Percentiles rank a stretch among this genome's conserved stretches.
Evolutionary conservation across 768 basidiomycete genomes (phyloP).

Genomic region (Boletus pseudo-olivaceus): DNA sequence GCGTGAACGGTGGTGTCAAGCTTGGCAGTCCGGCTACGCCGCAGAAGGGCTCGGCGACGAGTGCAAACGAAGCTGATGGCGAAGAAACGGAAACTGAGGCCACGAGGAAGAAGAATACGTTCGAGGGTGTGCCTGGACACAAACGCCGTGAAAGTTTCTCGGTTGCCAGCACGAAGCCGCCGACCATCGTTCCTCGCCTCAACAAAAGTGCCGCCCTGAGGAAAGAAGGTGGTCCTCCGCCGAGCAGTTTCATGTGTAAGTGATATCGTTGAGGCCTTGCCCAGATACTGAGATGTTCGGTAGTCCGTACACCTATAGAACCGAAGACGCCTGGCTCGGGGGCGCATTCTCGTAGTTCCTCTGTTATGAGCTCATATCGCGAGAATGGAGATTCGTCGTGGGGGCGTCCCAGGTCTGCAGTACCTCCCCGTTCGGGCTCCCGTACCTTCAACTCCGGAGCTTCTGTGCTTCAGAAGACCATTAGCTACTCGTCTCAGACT

Average conservation of each 20-base stretch:
- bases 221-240: constrained; percentile 48
- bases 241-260: constrained; percentile 71
- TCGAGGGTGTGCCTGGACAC: constrained; percentile 82
- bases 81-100: constrained; percentile 27
- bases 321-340: constrained; percentile 40
- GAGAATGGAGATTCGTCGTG: constrained; percentile 16
- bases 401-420: constrained; percentile 16
- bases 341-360: constrained; percentile 41
- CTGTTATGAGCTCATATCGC: constrained; percentile 31
- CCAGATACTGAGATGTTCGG: not conserved
- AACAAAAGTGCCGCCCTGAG: constrained; percentile 45
- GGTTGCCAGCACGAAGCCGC: constrained; percentile 52
- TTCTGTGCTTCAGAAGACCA: constrained; percentile 14
- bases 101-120: constrained; percentile 42
- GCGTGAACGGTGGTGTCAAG: constrained; percentile 4
- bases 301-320: constrained; percentile 47
- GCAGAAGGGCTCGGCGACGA: constrained; percentile 11
- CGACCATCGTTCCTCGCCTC: constrained; percentile 40
- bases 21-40: constrained; percentile 7
- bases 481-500: constrained; percentile 24
- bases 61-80: constrained; percentile 28
- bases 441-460: constrained; percentile 31
- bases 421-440: constrained; percentile 41
- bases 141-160: constrained; percentile 73
- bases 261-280: constrained; percentile 6